Evolutionary conservation across 352 stramenopile species (phyloP).

Genomic region (Pythium folliculosum): DNA sequence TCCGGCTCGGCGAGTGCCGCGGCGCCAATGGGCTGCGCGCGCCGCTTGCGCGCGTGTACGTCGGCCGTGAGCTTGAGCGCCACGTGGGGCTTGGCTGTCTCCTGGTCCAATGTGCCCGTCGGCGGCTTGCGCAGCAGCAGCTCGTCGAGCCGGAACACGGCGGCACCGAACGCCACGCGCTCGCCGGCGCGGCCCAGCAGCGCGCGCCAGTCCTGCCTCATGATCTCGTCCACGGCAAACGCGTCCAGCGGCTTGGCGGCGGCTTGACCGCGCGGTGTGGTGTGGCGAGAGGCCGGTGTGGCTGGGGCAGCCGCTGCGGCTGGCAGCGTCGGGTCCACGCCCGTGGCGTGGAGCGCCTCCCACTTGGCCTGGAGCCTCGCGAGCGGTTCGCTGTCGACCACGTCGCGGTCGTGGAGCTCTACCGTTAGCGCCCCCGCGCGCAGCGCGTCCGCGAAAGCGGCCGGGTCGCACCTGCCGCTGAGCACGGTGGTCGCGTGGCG

Average conservation of each 20-base stretch:
- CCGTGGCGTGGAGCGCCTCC: slow-evolving; percentile 51
- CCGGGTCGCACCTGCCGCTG: slow-evolving; percentile 38
- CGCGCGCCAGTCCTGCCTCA: slow-evolving; percentile 47
- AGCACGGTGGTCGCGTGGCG: slow-evolving; percentile 61
- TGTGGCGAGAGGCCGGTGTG: slow-evolving; percentile 3
- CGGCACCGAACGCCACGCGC: slow-evolving; percentile 54
- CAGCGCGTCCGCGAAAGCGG: slow-evolving; percentile 55
- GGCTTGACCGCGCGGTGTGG: slow-evolving; percentile 19
- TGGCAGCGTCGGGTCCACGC: slow-evolving; percentile 28
- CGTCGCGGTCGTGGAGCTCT: slow-evolving; percentile 75
- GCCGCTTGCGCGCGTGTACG: slow-evolving; percentile 54
- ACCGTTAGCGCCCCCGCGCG: slow-evolving; percentile 39
- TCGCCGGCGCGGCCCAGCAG: slow-evolving; percentile 46
- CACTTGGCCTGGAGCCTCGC: slow-evolving; percentile 55
- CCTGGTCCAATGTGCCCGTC: not conserved
- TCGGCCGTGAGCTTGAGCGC: slow-evolving; percentile 51
- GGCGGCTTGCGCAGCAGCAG: slow-evolving; percentile 43
- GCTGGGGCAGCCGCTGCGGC: no score
- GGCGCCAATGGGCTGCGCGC: slow-evolving; percentile 46
- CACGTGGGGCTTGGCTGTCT: slow-evolving; percentile 32
- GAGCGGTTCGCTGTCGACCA: slow-evolving; percentile 30
- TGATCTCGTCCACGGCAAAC: slow-evolving; percentile 60
- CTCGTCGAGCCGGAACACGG: slow-evolving; percentile 60
- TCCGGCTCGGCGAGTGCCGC: slow-evolving; percentile 16
- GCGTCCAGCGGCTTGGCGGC: slow-evolving; percentile 43